These are phyloP conservation scores for Cymbidium sinense DNA, from an alignment of 106 monocot genomes.

Conservation along the genomic window DNA sequence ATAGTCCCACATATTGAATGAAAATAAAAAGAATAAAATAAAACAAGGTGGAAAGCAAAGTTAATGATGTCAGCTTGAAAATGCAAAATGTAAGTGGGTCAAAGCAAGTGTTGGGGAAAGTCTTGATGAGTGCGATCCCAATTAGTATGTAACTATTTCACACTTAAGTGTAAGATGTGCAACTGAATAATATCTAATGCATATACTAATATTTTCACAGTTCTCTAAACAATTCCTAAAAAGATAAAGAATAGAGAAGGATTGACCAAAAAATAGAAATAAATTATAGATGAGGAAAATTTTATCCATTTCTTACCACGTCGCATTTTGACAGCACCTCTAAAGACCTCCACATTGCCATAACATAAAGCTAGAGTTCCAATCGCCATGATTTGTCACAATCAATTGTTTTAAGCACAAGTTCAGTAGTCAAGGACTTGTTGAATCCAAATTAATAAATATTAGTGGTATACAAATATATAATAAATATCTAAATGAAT, in stretches of 20 bases:
- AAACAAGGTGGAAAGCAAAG: background rate
- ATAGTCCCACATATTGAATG: too few relatives aligned
- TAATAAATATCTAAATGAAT: background rate
- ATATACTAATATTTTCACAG: background rate
- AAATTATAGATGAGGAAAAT: background rate
- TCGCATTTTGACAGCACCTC: conserved; percentile 94
- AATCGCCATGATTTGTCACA: conserved; percentile 88
- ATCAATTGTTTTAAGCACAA: conserved; percentile 1
- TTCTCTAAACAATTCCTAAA: background rate
- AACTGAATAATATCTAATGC: background rate
- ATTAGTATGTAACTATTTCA: background rate
- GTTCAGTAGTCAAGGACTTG: background rate
- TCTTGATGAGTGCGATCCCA: background rate
- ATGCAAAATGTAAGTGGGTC: background rate
- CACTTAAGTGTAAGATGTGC: background rate
- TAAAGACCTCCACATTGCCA: conserved; percentile 76
- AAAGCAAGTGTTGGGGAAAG: background rate
- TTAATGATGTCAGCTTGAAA: background rate
- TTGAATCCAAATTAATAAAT: background rate
- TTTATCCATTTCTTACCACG: conserved; percentile 53
- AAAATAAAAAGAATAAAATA: too few relatives aligned
- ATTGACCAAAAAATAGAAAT: background rate
- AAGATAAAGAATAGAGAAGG: background rate
- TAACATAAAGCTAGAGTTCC: conserved; percentile 96
- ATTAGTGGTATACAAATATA: too few relatives aligned